Conservation (phyloP, 2,329 filamentous ascomycete species). For the Sporothrix luriei region DNA sequence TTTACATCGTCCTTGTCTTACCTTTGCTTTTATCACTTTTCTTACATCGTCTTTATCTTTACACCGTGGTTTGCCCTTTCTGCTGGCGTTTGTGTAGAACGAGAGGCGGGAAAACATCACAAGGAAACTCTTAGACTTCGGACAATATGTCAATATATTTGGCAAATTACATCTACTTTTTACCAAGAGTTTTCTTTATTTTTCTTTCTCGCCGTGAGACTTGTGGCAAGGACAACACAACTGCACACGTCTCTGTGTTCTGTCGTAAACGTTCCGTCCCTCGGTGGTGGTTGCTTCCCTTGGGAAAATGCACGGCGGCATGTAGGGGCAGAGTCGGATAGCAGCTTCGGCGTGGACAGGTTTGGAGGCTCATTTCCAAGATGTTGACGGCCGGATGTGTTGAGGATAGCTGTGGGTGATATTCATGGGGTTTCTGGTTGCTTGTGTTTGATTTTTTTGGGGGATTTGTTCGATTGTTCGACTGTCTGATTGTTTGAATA, state of each 20-base stretch:
- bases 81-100: constrained; percentile 32
- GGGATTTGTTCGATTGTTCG: too few species aligned
- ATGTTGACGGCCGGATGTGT: too few species aligned
- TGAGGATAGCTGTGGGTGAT: too few species aligned
- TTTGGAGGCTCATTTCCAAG: too few species aligned
- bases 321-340: too few species aligned
- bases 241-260: constrained; percentile 22
- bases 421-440: neutral
- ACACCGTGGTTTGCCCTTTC: constrained; percentile 17
- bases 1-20: neutral
- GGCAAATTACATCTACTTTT: constrained; percentile 29
- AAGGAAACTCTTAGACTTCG: constrained; percentile 30
- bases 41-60: constrained; percentile 1
- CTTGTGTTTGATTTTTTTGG: neutral
- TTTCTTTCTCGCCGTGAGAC: constrained; percentile 17
- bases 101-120: constrained; percentile 22
- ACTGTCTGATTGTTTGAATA: neutral
- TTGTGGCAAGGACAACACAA: neutral
- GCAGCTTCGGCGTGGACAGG: too few species aligned
- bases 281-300: neutral
- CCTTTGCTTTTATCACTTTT: neutral
- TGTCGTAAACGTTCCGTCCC: neutral
- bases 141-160: constrained; percentile 24
- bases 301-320: too few species aligned
- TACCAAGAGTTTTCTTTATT: constrained; percentile 21